A percentile compares a stretch with the other conserved stretches of the same genome.
These are phyloP conservation scores for Incumbomyces delicatus DNA, from an alignment of 2,329 filamentous ascomycete species.

Conservation along the genomic window DNA sequence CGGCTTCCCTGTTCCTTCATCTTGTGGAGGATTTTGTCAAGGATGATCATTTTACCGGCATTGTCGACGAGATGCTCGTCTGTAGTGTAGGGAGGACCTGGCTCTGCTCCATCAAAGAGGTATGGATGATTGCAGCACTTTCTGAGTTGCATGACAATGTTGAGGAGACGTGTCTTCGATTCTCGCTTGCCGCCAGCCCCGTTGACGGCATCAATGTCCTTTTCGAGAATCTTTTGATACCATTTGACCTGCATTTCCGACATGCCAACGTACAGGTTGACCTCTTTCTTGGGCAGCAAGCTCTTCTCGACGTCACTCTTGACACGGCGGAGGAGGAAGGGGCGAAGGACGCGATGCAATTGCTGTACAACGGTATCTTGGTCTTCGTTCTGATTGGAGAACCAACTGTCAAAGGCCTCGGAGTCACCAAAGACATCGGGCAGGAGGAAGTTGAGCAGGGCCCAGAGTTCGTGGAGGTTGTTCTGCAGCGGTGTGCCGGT, in stretches of 20 bases:
- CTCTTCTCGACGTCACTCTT: slow-evolving; percentile 99
- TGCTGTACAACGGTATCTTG: slow-evolving; percentile 95
- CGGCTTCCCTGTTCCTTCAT: slow-evolving; percentile 80
- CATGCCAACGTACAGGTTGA: slow-evolving; percentile 97
- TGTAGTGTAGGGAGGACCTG: slow-evolving; percentile 93
- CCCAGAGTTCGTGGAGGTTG: slow-evolving; percentile 96
- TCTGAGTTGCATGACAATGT: slow-evolving; percentile 98
- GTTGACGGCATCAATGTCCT: slow-evolving; percentile 97
- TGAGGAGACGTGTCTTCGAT: slow-evolving; percentile 90
- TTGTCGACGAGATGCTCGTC: slow-evolving; percentile 93
- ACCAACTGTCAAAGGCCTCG: slow-evolving; percentile 97
- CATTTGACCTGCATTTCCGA: slow-evolving; percentile 98
- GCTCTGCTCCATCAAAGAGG: slow-evolving; percentile 93
- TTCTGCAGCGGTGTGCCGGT: slow-evolving; percentile 96
- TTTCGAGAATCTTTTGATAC: slow-evolving; percentile 98
- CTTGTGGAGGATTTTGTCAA: slow-evolving; percentile 80
- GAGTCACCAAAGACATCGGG: slow-evolving; percentile 96
- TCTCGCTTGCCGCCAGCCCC: slow-evolving; percentile 92
- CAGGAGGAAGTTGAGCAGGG: slow-evolving; percentile 91
- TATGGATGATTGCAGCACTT: slow-evolving; percentile 99
- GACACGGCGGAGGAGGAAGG: slow-evolving; percentile 88
- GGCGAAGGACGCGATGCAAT: slow-evolving; percentile 81
- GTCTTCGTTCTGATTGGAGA: slow-evolving; percentile 78
- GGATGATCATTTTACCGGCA: slow-evolving; percentile 91
- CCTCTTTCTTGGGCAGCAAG: slow-evolving; percentile 88